phyloP scores from a whole-genome alignment of 345 rosid species.

The Eucalyptus cloeziana region DNA sequence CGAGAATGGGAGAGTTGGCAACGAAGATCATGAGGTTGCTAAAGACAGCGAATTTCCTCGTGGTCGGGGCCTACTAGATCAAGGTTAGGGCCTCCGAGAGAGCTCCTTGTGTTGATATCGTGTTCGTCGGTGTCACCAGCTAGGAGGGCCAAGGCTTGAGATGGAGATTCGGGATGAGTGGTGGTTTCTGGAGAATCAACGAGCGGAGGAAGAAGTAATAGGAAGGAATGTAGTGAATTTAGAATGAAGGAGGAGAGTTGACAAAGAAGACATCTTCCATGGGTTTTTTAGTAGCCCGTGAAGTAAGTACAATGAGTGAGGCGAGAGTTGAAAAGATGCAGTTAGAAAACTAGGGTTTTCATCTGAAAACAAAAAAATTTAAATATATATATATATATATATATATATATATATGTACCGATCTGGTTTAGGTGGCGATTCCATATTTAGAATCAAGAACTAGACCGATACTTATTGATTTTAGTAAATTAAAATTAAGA shows the following conservation, averaged over 20 bases:
- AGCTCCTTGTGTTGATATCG: background rate
- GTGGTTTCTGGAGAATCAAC: background rate
- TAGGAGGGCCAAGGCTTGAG: background rate
- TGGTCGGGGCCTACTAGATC: slow-evolving; percentile 45
- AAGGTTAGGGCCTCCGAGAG: slow-evolving; percentile 33
- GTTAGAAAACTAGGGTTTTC: background rate
- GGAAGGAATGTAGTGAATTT: background rate
- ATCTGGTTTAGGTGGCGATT: rapidly evolving
- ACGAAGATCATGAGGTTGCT: slow-evolving; percentile 59
- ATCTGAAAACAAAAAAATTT: too few relatives aligned
- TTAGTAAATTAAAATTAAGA: too few relatives aligned
- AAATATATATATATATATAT: too few relatives aligned
- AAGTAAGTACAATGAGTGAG: background rate
- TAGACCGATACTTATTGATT: rapidly evolving
- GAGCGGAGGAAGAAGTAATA: background rate
- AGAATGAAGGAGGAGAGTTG: background rate
- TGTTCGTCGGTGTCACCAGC: background rate
- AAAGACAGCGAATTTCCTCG: slow-evolving; percentile 66
- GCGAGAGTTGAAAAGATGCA: background rate
- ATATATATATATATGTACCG: too few relatives aligned
- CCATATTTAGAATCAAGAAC: rapidly evolving
- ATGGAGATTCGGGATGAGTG: background rate
- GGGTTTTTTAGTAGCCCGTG: background rate
- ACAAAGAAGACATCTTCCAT: background rate
- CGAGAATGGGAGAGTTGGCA: slow-evolving; percentile 62